Conservation (phyloP, 495 filamentous ascomycete genomes). For the Xanthoparmelia taractica region DNA sequence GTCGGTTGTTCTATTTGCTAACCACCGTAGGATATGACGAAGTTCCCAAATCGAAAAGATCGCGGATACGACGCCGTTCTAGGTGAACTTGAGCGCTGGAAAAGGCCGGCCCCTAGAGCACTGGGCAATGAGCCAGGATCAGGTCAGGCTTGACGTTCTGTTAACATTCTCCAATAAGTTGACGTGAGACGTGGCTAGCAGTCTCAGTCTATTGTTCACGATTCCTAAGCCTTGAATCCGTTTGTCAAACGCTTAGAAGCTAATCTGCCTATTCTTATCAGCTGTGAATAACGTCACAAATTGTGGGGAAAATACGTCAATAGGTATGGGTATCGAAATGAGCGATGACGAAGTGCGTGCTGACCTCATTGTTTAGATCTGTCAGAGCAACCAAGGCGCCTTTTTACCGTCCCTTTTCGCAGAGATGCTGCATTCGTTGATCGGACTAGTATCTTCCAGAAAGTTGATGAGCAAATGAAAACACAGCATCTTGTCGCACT, state of each 20-base stretch:
- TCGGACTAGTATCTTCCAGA: not conserved
- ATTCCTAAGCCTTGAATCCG: too few relatives aligned
- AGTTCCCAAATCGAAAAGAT: constrained; percentile 12
- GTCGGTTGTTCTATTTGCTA: not conserved
- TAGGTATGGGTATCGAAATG: too few relatives aligned
- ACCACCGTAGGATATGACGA: constrained; percentile 10
- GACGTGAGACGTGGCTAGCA: not conserved
- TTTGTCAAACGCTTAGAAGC: too few relatives aligned
- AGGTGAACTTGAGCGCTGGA: constrained; percentile 12
- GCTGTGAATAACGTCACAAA: too few relatives aligned
- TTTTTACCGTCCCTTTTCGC: not conserved
- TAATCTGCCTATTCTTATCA: too few relatives aligned
- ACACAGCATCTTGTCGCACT: not conserved
- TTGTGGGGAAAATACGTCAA: too few relatives aligned
- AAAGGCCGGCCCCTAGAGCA: constrained; percentile 4
- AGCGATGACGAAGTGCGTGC: too few relatives aligned
- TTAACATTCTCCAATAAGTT: not conserved
- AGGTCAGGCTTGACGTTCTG: not conserved
- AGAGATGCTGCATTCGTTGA: not conserved
- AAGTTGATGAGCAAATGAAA: not conserved
- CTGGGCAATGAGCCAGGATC: not conserved
- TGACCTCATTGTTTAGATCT: not conserved
- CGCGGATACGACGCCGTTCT: constrained; percentile 9
- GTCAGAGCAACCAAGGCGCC: not conserved
- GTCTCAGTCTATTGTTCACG: too few relatives aligned